Percentiles rank a stretch among this genome's conserved stretches.
These are phyloP conservation scores for Albizia julibrissin DNA, from an alignment of 306 rosid genomes.

Conservation along the genomic window DNA sequence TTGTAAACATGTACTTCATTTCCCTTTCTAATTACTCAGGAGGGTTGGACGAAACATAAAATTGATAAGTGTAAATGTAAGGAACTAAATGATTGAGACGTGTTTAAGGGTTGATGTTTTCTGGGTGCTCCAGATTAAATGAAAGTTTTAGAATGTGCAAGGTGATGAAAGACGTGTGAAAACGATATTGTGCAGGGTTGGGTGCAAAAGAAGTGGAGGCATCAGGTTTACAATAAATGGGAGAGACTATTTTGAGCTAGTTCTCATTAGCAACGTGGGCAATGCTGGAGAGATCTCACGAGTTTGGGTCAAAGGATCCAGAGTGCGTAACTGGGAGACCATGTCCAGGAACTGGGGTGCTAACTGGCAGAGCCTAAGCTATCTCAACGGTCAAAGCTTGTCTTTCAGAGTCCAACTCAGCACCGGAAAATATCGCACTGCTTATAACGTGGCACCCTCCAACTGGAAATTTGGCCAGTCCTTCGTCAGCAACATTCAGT, in stretches of 20 bases:
- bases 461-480: constrained; percentile 63
- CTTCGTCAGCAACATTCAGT: constrained; percentile 39
- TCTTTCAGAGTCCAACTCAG: constrained; percentile 57
- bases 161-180: too few relatives aligned
- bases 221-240: constrained; percentile 58
- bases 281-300: constrained; percentile 51
- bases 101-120: neutral
- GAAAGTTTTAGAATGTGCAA: neutral
- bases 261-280: constrained; percentile 57
- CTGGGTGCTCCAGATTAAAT: neutral
- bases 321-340: constrained; percentile 47
- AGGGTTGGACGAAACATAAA: neutral
- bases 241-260: constrained; percentile 48
- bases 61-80: neutral
- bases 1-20: neutral
- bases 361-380: constrained; percentile 59
- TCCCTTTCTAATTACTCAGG: neutral
- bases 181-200: constrained; percentile 40
- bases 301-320: constrained; percentile 64
- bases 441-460: constrained; percentile 47
- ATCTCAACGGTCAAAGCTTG: constrained; percentile 59
- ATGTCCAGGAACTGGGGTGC: constrained; percentile 64
- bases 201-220: constrained; percentile 54
- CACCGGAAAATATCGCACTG: constrained; percentile 40
- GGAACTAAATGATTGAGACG: neutral